These are phyloP conservation scores for Quercus gilva DNA, from an alignment of 306 rosid genomes.

Conservation along the genomic window DNA sequence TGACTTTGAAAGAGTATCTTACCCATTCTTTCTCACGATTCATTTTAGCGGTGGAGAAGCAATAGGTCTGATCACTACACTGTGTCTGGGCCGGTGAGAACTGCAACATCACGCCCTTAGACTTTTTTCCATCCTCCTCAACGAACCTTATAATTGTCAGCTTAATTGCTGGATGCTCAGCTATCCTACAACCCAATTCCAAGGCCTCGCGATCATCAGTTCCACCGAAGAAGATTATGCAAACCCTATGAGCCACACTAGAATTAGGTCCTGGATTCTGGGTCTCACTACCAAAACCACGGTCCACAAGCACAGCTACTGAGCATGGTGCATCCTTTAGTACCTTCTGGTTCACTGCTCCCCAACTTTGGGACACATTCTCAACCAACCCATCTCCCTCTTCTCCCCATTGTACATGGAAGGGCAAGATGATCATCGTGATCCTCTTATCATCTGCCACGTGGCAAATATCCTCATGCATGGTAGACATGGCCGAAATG, in stretches of 20 bases:
- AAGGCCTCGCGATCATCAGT: slow-evolving; percentile 80
- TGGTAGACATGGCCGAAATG: slow-evolving; percentile 59
- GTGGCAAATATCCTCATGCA: slow-evolving; percentile 78
- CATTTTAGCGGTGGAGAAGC: slow-evolving; percentile 52
- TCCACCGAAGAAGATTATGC: slow-evolving; percentile 77
- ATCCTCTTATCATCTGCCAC: slow-evolving; percentile 71
- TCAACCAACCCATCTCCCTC: slow-evolving; percentile 29
- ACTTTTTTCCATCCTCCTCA: slow-evolving; percentile 17
- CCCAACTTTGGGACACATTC: slow-evolving; percentile 66
- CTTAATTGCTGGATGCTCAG: slow-evolving; percentile 56
- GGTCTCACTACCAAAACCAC: slow-evolving; percentile 42
- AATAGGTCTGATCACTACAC: slow-evolving; percentile 36
- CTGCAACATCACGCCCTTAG: slow-evolving; percentile 21
- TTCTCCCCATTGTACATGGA: slow-evolving; percentile 60
- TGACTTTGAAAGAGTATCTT: not conserved
- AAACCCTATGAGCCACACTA: slow-evolving; percentile 22
- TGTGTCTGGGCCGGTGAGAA: slow-evolving; percentile 19
- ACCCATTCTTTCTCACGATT: slow-evolving; percentile 61
- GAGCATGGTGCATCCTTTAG: slow-evolving; percentile 74
- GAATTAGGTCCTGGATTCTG: slow-evolving; percentile 22
- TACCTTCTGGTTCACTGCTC: slow-evolving; percentile 67
- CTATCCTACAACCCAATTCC: slow-evolving; percentile 61
- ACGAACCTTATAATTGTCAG: slow-evolving; percentile 45
- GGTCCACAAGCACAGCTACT: slow-evolving; percentile 68
- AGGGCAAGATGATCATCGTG: slow-evolving; percentile 66